A percentile compares a stretch with the other conserved stretches of the same genome.
Evolutionary conservation across 2,329 filamentous ascomycete species (phyloP).

Genomic region (Pseudogymnoascus sp.): DNA sequence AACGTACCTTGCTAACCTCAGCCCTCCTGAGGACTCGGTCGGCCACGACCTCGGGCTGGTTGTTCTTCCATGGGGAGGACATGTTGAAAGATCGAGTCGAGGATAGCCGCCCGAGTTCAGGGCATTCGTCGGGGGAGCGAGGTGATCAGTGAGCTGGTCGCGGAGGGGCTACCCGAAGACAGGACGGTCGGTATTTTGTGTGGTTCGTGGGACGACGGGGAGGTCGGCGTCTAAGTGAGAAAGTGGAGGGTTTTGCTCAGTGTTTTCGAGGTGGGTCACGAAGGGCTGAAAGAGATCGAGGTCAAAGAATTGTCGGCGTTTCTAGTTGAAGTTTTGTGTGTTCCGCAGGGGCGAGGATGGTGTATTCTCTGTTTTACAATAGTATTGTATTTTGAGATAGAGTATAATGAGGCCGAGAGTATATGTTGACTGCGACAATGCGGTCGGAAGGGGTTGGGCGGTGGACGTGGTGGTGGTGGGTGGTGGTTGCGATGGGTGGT

Average conservation of each 20-base stretch:
- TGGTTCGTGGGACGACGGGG: background rate
- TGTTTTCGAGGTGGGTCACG: slow-evolving; percentile 4
- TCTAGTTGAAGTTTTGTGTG: background rate
- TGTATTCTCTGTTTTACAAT: background rate
- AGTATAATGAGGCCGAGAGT: slow-evolving; percentile 24
- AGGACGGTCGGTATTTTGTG: background rate
- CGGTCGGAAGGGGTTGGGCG: slow-evolving; percentile 2
- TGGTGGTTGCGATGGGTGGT: background rate
- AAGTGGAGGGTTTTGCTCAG: slow-evolving; percentile 11
- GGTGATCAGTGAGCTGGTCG: background rate
- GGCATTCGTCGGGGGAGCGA: background rate
- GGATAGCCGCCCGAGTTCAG: background rate
- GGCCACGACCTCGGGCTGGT: slow-evolving; percentile 55
- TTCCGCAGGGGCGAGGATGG: background rate
- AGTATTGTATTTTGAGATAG: slow-evolving; percentile 35
- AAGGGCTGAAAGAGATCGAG: background rate
- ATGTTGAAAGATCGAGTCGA: slow-evolving; percentile 29
- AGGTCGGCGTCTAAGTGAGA: slow-evolving; percentile 28
- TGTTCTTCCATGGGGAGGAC: slow-evolving; percentile 52
- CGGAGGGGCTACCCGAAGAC: background rate
- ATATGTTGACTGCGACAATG: slow-evolving; percentile 26
- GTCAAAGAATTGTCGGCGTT: background rate
- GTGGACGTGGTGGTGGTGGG: background rate
- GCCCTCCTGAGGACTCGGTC: slow-evolving; percentile 65
- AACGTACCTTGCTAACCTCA: slow-evolving; percentile 65